Evolutionary conservation across 2,329 filamentous ascomycete genomes (phyloP).

Genomic region (Xylaria sp.): DNA sequence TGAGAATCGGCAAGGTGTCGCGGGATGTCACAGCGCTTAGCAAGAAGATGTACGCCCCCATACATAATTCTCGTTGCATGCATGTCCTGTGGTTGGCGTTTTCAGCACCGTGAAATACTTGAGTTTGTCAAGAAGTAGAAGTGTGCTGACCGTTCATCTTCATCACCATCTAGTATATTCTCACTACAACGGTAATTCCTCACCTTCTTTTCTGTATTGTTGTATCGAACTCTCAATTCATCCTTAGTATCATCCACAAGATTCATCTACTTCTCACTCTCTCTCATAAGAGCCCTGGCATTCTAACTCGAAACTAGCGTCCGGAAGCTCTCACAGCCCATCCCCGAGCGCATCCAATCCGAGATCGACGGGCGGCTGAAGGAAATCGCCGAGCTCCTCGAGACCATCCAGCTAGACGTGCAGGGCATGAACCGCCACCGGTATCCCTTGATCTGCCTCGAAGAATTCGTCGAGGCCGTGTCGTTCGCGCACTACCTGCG

Average conservation of each 20-base stretch:
- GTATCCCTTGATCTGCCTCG: conserved; percentile 88
- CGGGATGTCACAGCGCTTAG: conserved; percentile 92
- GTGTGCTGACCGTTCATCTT: conserved; percentile 28
- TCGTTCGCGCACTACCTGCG: conserved; percentile 90
- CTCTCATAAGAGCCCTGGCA: background rate
- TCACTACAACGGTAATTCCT: conserved; percentile 76
- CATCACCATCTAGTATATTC: conserved; percentile 71
- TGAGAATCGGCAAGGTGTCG: conserved; percentile 89
- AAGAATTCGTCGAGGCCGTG: conserved; percentile 94
- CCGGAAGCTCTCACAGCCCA: conserved; percentile 68
- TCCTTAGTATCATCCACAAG: background rate
- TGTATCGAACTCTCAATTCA: background rate
- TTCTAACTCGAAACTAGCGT: conserved; percentile 60
- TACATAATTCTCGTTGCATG: background rate
- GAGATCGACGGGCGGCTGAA: conserved; percentile 76
- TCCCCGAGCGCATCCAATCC: conserved; percentile 76
- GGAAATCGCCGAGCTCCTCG: conserved; percentile 77
- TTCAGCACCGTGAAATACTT: conserved; percentile 41
- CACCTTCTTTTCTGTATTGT: background rate
- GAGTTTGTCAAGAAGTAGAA: background rate
- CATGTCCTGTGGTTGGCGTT: background rate
- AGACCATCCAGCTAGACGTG: conserved; percentile 76
- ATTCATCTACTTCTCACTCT: background rate
- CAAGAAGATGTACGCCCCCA: conserved; percentile 84
- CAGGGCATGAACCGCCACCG: conserved; percentile 83